Evolutionary conservation across 345 rosid genomes (phyloP).

Genomic region (Syzygium grande): DNA sequence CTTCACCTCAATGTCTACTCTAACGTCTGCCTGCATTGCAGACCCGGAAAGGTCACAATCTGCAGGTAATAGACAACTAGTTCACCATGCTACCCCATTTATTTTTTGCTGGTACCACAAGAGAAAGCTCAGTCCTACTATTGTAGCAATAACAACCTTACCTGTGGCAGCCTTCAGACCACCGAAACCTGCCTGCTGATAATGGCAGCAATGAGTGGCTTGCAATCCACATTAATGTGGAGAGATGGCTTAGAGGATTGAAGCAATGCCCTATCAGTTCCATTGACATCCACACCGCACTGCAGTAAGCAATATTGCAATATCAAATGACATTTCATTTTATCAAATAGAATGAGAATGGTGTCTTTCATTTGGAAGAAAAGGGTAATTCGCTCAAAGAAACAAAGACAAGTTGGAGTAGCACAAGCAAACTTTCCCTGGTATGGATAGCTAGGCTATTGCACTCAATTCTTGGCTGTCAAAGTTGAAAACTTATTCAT

Average conservation of each 20-base stretch:
- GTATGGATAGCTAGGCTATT: rapidly evolving
- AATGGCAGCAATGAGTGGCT: conserved; percentile 44
- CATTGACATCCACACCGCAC: conserved; percentile 42
- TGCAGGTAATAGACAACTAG: background rate
- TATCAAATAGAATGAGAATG: background rate
- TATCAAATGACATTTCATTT: background rate
- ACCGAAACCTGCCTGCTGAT: conserved; percentile 46
- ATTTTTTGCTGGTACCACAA: background rate
- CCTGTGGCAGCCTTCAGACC: conserved; percentile 41
- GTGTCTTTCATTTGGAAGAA: background rate
- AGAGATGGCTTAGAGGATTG: conserved; percentile 53
- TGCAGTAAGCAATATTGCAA: conserved; percentile 9
- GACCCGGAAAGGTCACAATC: background rate
- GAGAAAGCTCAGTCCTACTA: background rate
- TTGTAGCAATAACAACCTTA: conserved; percentile 2
- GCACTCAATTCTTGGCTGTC: background rate
- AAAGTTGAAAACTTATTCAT: background rate
- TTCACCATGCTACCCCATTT: background rate
- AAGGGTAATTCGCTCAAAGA: background rate
- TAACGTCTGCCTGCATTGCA: conserved; percentile 34
- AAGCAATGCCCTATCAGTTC: conserved; percentile 34
- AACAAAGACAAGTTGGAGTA: background rate
- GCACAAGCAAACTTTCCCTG: rapidly evolving
- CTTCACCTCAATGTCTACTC: conserved; percentile 30
- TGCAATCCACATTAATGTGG: conserved; percentile 48